Base-by-base conservation (phyloP, 75 land plant genomes). In the Picea glauca region DNA sequence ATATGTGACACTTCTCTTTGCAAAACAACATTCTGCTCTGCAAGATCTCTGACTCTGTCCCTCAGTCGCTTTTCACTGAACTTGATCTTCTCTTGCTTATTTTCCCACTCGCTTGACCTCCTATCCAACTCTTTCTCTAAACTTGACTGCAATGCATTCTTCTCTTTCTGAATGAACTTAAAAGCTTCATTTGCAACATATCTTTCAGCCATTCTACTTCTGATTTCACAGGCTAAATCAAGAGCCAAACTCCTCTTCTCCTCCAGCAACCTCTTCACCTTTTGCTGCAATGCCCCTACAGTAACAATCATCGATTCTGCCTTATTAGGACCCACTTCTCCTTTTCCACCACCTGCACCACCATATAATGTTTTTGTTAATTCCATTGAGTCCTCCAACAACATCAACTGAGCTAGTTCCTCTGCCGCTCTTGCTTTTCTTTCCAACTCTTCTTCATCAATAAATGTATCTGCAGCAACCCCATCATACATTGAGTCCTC, bases 11-110 rank as follows among this genome's bases (percentile, higher is more conserved):
- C 81, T 78, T 96, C 99, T 70, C 90, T 96, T 58, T 96, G 97
- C 58, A 96, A 84, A 2, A 79, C 75, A 13, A 96, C 89, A 87
- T 96, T 94, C 76, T 94, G 95, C 73, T 96, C 98, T 50, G 94
- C 93, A 12, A 96, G 81, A 57, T 90, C 88, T 84, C 93, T 86
- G 14, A 94, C 89, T 32, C 97, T 81, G 43, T 92, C 89, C 11
- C 94, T 72, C 21, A 96, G 82, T 62, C 92, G 84, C 32, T 86
- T 88, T 60, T 96, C 99, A 76, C 94, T 91, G 13, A 75, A 14
- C 77, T 85, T 89, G 38, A 35, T 35, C 93, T n/a, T 87, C 88
- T 81, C 80, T 56, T 88, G 83, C 79, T 87, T 92, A 17, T 35
- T 32, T 38, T 83, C 83, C 96, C 94, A 92, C 0, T 90, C 89